Percentiles rank a stretch among this genome's conserved stretches.
These are phyloP conservation scores for Fusarium armeniacum DNA, from an alignment of 2,329 filamentous ascomycete genomes.

Conservation along the genomic window DNA sequence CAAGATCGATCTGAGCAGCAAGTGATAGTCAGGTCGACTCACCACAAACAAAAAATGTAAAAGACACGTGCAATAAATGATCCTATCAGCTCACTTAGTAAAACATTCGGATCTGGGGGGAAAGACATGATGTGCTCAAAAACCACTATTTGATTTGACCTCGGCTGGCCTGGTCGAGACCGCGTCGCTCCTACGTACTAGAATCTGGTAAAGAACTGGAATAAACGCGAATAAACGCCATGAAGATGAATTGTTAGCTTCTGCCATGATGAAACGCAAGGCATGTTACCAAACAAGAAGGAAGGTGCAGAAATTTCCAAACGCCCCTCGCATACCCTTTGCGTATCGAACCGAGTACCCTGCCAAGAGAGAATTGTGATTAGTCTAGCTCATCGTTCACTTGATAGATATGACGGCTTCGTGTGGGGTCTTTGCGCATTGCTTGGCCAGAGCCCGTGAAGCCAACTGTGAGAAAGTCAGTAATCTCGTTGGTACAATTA, in stretches of 20 bases:
- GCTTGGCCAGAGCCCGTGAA: slow-evolving; percentile 95
- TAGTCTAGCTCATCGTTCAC: slow-evolving; percentile 80
- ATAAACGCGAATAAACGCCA: slow-evolving; percentile 47
- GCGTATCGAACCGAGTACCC: slow-evolving; percentile 41
- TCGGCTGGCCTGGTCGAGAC: slow-evolving; percentile 24
- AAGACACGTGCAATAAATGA: slow-evolving; percentile 5
- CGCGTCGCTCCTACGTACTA: slow-evolving; percentile 44
- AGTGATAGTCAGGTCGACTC: slow-evolving; percentile 11
- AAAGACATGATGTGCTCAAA: slow-evolving; percentile 21
- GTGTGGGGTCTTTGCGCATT: slow-evolving; percentile 92
- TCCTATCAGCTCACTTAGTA: slow-evolving; percentile 43
- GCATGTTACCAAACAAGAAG: slow-evolving; percentile 56
- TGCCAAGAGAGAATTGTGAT: slow-evolving; percentile 53
- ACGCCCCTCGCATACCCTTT: slow-evolving; percentile 46
- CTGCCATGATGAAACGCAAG: slow-evolving; percentile 54
- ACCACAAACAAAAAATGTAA: slow-evolving; percentile 9
- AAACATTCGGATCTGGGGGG: slow-evolving; percentile 27
- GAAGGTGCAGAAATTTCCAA: slow-evolving; percentile 45
- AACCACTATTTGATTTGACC: slow-evolving; percentile 46
- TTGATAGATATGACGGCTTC: slow-evolving; percentile 88
- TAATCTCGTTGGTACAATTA: neutral
- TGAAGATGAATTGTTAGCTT: slow-evolving; percentile 59
- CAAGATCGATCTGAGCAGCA: slow-evolving; percentile 58
- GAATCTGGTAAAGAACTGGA: slow-evolving; percentile 40
- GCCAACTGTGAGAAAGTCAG: slow-evolving; percentile 74